These are phyloP conservation scores for Ceraceosorus guamensis DNA, from an alignment of 1,284 basidiomycete species.

Conservation along the genomic window DNA sequence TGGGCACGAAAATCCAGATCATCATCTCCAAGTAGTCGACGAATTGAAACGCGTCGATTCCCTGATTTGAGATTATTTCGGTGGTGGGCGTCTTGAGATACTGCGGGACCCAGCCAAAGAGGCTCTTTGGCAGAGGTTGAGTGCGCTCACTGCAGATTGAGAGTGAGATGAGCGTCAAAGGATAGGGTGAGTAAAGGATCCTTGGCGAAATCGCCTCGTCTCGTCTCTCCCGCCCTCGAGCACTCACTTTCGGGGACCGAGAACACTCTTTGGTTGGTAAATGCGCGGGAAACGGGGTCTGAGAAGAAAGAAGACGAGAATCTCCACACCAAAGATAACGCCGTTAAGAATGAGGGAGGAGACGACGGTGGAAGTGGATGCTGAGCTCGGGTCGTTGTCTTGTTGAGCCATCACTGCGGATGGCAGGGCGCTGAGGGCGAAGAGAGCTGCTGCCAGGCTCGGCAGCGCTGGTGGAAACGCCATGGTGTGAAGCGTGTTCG, in stretches of 20 bases:
- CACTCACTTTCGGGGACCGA: constrained; percentile 22
- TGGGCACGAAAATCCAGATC: constrained; percentile 69
- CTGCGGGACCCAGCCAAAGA: constrained; percentile 49
- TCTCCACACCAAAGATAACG: constrained; percentile 39
- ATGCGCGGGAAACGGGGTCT: constrained; percentile 49
- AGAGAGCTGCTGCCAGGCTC: too few relatives aligned
- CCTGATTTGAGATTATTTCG: constrained; percentile 57
- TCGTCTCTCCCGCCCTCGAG: not conserved
- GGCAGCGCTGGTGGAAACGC: too few relatives aligned
- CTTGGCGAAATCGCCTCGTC: not conserved
- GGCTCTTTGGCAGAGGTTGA: constrained; percentile 44
- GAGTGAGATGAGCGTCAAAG: not conserved
- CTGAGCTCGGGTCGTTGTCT: too few relatives aligned
- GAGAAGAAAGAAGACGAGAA: constrained; percentile 47
- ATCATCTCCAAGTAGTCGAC: constrained; percentile 76
- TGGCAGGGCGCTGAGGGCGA: too few relatives aligned
- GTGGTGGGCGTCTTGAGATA: constrained; percentile 44
- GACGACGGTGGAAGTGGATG: constrained; percentile 42
- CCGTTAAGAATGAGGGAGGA: constrained; percentile 45
- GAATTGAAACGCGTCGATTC: constrained; percentile 89
- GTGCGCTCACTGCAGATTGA: constrained; percentile 24
- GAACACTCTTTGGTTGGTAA: constrained; percentile 49
- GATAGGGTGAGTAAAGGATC: not conserved
- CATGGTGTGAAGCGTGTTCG: too few relatives aligned
- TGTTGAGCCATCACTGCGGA: too few relatives aligned